Conservation (phyloP, 148 eudicot species). For the Linanthus parryae region DNA sequence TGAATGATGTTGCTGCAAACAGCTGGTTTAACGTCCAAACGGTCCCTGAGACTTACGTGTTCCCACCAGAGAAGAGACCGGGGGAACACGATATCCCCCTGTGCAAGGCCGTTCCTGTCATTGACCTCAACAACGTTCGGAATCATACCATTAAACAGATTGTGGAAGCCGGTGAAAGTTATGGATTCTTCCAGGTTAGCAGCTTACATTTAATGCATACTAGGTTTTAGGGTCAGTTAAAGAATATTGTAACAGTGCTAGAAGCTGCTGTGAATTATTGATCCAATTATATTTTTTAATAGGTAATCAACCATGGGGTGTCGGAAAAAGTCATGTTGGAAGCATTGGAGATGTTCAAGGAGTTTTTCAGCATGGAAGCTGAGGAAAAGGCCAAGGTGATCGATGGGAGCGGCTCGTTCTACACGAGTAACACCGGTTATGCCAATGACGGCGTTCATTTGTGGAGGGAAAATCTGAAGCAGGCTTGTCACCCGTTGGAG, state of each 20-base stretch:
- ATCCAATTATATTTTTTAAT: not conserved
- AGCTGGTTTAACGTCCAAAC: constrained; percentile 42
- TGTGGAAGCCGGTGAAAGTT: constrained; percentile 32
- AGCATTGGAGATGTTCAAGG: constrained; percentile 33
- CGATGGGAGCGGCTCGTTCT: constrained; percentile 34
- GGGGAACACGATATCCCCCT: constrained; percentile 22
- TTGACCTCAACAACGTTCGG: constrained; percentile 30
- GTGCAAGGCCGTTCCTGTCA: constrained; percentile 30
- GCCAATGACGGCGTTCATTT: constrained; percentile 35
- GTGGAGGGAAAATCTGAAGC: constrained; percentile 53
- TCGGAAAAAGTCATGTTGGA: constrained; percentile 28
- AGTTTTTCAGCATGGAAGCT: constrained; percentile 34
- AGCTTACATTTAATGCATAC: no score
- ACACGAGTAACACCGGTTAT: constrained; percentile 33
- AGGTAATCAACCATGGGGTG: constrained; percentile 42
- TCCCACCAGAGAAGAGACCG: constrained; percentile 48
- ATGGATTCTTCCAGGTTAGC: constrained; percentile 69
- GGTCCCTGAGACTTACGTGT: constrained; percentile 37
- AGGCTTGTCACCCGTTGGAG: constrained; percentile 40
- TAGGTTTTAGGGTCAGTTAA: no score
- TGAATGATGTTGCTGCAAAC: no score
- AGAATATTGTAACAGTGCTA: not conserved
- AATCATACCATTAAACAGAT: constrained; percentile 20
- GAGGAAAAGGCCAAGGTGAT: constrained; percentile 29
- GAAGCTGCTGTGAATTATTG: not conserved